Evolutionary conservation across 805 yeast genomes (phyloP).

Genomic region (Spathaspora boniae): DNA sequence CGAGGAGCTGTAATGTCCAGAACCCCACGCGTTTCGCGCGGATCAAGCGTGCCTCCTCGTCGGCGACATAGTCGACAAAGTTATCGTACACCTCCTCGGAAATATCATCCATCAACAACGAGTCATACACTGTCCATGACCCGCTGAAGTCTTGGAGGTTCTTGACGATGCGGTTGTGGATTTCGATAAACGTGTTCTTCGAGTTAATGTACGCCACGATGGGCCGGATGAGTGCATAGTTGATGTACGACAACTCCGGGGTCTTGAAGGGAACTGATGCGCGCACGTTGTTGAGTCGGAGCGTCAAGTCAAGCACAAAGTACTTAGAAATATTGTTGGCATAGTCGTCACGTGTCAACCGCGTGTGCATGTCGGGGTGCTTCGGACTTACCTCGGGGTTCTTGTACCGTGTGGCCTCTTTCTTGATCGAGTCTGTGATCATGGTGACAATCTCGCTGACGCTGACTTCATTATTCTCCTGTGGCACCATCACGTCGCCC

Average conservation of each 20-base stretch:
- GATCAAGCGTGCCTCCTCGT: conserved; percentile 71
- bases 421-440: conserved; percentile 45
- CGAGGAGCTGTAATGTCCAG: conserved; percentile 83
- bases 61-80: conserved; percentile 82
- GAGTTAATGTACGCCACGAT: conserved; percentile 94
- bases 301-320: conserved; percentile 74
- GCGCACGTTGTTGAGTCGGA: conserved; percentile 78
- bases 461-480: conserved; percentile 50
- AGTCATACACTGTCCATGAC: conserved; percentile 93
- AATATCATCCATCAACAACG: conserved; percentile 85
- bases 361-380: conserved; percentile 25
- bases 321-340: conserved; percentile 47
- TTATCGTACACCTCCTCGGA: conserved; percentile 88
- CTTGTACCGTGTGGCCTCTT: conserved; percentile 44
- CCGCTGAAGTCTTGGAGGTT: conserved; percentile 84
- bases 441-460: conserved; percentile 47
- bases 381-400: conserved; percentile 24
- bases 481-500: conserved; percentile 85
- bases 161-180: conserved; percentile 78
- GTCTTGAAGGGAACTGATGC: conserved; percentile 88
- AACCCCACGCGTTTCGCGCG: conserved; percentile 83
- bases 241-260: conserved; percentile 84
- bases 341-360: conserved; percentile 24
- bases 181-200: conserved; percentile 83
- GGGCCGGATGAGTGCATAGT: conserved; percentile 88